Conservation (phyloP, 2,329 filamentous ascomycete species). For the Epichloe aotearoae region DNA sequence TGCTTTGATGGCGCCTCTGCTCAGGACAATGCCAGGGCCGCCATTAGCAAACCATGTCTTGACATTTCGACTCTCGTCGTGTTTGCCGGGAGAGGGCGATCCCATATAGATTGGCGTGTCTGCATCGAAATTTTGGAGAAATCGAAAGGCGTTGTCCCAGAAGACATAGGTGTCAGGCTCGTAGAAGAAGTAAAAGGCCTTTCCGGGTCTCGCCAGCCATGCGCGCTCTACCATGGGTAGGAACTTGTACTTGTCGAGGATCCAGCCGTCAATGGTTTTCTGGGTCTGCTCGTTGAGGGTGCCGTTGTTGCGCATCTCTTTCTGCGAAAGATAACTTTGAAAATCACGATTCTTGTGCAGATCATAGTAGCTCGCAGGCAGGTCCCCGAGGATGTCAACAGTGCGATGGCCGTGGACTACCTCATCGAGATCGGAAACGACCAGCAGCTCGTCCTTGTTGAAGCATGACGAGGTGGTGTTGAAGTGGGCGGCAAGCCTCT, state of each 20-base stretch:
- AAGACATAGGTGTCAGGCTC: slow-evolving; percentile 39
- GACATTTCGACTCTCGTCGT: slow-evolving; percentile 17
- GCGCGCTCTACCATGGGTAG: slow-evolving; percentile 39
- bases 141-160: slow-evolving; percentile 31
- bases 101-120: slow-evolving; percentile 38
- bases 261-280: slow-evolving; percentile 31
- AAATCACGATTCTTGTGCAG: slow-evolving; percentile 22
- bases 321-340: slow-evolving; percentile 27
- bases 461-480: slow-evolving; percentile 40
- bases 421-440: slow-evolving; percentile 39
- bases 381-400: slow-evolving; percentile 27
- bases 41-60: slow-evolving; percentile 40
- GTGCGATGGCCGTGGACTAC: slow-evolving; percentile 27
- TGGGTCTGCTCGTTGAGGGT: slow-evolving; percentile 19
- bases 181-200: slow-evolving; percentile 42
- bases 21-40: slow-evolving; percentile 42
- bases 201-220: slow-evolving; percentile 31
- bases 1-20: slow-evolving; percentile 36
- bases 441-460: slow-evolving; percentile 23
- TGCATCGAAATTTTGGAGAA: slow-evolving; percentile 31
- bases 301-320: slow-evolving; percentile 19
- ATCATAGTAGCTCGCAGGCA: slow-evolving; percentile 19
- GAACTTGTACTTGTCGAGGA: slow-evolving; percentile 44
- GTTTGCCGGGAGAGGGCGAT: slow-evolving; percentile 32
- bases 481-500: slow-evolving; percentile 27